Percentiles rank a stretch among this genome's conserved stretches.
These are phyloP conservation scores for Diplodia sapinea DNA, from an alignment of 2,329 filamentous ascomycete genomes.

Conservation along the genomic window DNA sequence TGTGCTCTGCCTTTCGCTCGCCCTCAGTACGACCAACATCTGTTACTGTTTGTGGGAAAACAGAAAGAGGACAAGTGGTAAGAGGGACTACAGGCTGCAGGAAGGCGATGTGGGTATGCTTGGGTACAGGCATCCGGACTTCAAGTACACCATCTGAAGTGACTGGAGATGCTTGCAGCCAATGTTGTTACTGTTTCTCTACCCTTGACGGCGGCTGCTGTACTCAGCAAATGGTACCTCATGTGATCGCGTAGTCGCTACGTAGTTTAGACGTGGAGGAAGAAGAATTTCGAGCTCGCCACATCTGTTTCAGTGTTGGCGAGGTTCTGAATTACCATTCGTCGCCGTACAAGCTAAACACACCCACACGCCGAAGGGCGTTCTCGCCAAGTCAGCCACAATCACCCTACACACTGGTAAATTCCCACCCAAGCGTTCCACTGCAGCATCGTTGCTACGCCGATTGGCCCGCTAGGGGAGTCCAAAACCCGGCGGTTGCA, in stretches of 20 bases:
- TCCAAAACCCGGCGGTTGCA: not conserved
- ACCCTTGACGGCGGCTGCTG: not conserved
- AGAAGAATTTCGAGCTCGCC: too few relatives aligned
- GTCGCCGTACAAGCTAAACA: not conserved
- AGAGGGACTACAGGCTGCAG: constrained; percentile 35
- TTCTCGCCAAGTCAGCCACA: not conserved
- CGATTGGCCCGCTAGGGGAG: not conserved
- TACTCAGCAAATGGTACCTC: not conserved
- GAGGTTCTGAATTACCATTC: not conserved
- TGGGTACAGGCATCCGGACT: constrained; percentile 42
- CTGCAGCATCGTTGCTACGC: not conserved
- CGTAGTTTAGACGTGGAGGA: not conserved
- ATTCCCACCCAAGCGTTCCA: not conserved
- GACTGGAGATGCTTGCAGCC: not conserved
- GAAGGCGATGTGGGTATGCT: constrained; percentile 38
- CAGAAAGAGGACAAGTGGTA: constrained; percentile 5
- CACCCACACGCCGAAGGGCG: not conserved
- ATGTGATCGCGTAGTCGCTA: not conserved
- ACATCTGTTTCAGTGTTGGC: not conserved
- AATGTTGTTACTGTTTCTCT: not conserved
- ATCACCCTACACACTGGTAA: not conserved
- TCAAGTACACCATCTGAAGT: constrained; percentile 39
- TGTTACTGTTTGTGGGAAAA: constrained; percentile 26
- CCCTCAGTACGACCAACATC: constrained; percentile 37
- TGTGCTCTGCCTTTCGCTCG: constrained; percentile 33